Evolutionary conservation across 2,329 filamentous ascomycete genomes (phyloP).

Genomic region (Leptographium wingfieldii): DNA sequence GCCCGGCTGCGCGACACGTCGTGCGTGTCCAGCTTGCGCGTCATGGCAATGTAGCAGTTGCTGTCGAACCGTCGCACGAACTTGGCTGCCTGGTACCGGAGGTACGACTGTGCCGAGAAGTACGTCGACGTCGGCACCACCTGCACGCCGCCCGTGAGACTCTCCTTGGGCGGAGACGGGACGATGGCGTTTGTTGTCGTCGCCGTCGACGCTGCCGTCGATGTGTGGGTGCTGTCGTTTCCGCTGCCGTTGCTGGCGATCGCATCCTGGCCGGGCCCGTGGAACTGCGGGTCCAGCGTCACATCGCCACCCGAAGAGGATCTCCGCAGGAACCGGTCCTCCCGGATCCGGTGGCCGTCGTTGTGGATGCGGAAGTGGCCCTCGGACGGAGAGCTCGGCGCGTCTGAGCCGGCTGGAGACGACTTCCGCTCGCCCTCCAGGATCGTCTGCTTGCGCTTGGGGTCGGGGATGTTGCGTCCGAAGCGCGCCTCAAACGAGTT

Average conservation of each 20-base stretch:
- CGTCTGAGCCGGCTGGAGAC: conserved; percentile 21
- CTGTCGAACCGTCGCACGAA: conserved; percentile 96
- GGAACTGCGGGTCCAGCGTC: conserved; percentile 13
- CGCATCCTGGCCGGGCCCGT: conserved; percentile 8
- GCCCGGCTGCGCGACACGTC: conserved; percentile 74
- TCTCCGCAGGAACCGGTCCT: conserved; percentile 31
- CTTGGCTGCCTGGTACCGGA: conserved; percentile 91
- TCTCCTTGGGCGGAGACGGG: conserved; percentile 29
- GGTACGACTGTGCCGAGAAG: conserved; percentile 94
- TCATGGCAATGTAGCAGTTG: conserved; percentile 98
- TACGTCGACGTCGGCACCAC: conserved; percentile 60
- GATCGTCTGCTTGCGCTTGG: conserved; percentile 71
- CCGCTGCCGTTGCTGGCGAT: conserved; percentile 12
- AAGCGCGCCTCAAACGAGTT: conserved; percentile 96
- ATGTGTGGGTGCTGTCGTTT: no score
- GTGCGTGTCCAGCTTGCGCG: conserved; percentile 92
- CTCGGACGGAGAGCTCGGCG: conserved; percentile 37
- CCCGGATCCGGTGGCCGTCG: conserved; percentile 58
- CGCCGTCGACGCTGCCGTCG: no score
- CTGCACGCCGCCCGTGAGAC: conserved; percentile 37
- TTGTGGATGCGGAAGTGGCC: conserved; percentile 75
- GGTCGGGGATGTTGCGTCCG: conserved; percentile 81
- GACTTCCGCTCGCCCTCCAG: conserved; percentile 49
- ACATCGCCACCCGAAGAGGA: neutral
- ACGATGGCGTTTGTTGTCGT: neutral